phyloP scores from a whole-genome alignment of 129 eudicot species.

The Arctium lappa region DNA sequence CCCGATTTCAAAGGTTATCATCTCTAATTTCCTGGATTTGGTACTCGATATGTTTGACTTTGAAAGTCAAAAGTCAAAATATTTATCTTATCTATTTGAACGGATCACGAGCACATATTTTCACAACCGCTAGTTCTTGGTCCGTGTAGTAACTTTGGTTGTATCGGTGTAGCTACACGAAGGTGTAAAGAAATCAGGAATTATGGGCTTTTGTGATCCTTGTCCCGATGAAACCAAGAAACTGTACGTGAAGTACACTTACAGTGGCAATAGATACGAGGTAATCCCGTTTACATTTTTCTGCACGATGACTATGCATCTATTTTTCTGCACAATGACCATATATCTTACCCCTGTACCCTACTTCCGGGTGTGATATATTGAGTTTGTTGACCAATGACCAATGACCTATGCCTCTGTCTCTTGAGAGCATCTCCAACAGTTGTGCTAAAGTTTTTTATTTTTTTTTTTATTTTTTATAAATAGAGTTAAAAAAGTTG shows the following conservation, averaged over 20 bases:
- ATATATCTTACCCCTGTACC: neutral
- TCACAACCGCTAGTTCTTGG: neutral
- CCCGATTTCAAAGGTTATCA: too few species aligned
- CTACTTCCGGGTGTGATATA: neutral
- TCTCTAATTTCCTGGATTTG: neutral
- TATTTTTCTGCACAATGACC: neutral
- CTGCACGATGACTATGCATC: neutral
- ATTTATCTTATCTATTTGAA: neutral
- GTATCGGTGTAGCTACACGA: conserved; percentile 66
- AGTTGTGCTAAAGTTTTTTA: too few species aligned
- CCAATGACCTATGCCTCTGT: too few species aligned
- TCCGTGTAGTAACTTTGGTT: neutral
- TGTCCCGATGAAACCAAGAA: conserved; percentile 86
- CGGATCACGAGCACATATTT: neutral
- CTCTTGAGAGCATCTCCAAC: too few species aligned
- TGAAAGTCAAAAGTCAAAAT: neutral
- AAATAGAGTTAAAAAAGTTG: too few species aligned
- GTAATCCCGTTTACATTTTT: conserved; percentile 24
- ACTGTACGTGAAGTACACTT: conserved; percentile 61
- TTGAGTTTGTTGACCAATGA: neutral
- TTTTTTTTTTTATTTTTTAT: too few species aligned
- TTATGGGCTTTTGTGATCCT: conserved; percentile 99
- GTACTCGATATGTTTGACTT: conserved; percentile 1
- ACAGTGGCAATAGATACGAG: conserved; percentile 50
- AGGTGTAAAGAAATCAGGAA: conserved; percentile 96